Percentiles rank a stretch among this genome's conserved stretches.
Conservation (phyloP, 768 basidiomycete genomes). For the Tulasnella sp. region DNA sequence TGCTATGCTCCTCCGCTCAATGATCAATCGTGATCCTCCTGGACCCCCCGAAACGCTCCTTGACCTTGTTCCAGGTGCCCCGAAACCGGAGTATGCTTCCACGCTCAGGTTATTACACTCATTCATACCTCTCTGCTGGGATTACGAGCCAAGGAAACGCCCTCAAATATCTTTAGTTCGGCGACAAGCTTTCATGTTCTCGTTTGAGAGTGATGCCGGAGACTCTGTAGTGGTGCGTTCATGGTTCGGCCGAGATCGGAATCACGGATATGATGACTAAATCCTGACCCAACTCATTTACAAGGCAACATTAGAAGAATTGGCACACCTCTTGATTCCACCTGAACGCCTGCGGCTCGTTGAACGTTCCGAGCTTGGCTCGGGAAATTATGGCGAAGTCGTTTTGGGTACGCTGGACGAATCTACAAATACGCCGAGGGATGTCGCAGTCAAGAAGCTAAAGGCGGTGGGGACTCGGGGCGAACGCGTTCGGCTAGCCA, state of each 20-base stretch:
- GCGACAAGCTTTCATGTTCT: not conserved
- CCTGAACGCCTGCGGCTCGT: not conserved
- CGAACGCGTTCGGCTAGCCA: not conserved
- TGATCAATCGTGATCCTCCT: not conserved
- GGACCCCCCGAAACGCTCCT: not conserved
- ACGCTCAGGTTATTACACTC: not conserved
- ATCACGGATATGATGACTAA: not conserved
- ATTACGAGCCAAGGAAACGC: not conserved
- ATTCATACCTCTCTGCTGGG: not conserved
- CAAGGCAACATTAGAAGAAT: not conserved
- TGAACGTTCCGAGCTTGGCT: not conserved
- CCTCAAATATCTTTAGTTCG: not conserved
- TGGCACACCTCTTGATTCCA: not conserved
- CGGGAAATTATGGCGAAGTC: not conserved
- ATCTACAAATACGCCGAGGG: not conserved
- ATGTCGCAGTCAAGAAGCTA: not conserved
- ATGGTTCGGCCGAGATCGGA: too few species aligned
- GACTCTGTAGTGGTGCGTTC: not conserved
- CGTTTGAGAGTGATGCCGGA: not conserved
- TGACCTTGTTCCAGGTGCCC: not conserved
- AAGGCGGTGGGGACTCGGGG: not conserved
- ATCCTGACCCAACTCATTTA: not conserved
- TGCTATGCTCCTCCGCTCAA: not conserved
- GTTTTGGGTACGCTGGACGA: not conserved
- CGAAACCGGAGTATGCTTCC: not conserved